Evolutionary conservation across 352 stramenopile species (phyloP).

Genomic region (Globisporangium iwayamae): DNA sequence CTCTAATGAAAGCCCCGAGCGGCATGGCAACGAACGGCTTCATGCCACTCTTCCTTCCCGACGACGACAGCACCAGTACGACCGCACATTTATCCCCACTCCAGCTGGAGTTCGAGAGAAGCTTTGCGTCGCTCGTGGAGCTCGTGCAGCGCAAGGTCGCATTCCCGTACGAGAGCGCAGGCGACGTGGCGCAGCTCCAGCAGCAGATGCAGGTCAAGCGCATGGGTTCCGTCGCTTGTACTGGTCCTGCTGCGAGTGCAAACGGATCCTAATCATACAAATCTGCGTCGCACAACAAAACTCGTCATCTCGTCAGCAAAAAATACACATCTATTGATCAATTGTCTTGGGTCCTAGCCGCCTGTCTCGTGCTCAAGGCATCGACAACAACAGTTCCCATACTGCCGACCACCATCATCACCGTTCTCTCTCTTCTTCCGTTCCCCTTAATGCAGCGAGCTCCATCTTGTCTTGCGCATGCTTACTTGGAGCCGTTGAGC

Average conservation of each 20-base stretch:
- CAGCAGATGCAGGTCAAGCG: constrained; percentile 26
- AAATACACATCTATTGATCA: constrained; percentile 19
- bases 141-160: constrained; percentile 35
- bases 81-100: constrained; percentile 36
- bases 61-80: neutral
- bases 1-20: neutral
- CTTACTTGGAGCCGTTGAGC: constrained; percentile 64
- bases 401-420: neutral
- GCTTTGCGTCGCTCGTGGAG: constrained; percentile 49
- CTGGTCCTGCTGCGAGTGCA: no score
- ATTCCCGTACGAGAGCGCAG: constrained; percentile 24
- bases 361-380: neutral
- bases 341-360: neutral
- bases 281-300: neutral
- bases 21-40: neutral
- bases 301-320: constrained; percentile 1
- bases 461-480: neutral
- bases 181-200: constrained; percentile 26
- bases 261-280: neutral
- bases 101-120: constrained; percentile 68
- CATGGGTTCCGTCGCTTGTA: constrained; percentile 1
- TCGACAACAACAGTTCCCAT: neutral
- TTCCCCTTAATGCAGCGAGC: neutral
- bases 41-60: neutral
- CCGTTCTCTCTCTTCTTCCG: constrained; percentile 8